Percentiles rank a stretch among this genome's conserved stretches.
phyloP scores from a whole-genome alignment of 2,329 filamentous ascomycete genomes.

The Sporothrix pseudoabietina region DNA sequence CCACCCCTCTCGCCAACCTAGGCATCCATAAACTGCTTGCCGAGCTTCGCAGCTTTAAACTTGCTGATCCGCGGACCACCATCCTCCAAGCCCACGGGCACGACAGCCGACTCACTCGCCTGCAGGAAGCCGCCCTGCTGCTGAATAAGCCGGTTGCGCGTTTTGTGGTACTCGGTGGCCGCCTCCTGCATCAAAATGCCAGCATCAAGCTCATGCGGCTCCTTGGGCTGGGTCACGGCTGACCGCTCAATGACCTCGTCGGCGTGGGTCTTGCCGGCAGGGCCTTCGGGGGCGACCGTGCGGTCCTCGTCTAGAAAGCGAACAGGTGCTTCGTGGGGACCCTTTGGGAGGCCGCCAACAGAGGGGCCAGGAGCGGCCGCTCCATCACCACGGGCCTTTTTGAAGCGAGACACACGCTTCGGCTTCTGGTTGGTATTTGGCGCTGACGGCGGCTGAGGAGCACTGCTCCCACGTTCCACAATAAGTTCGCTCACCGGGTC shows the following conservation, averaged over 20 bases:
- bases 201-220: conserved; percentile 70
- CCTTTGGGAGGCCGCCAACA: conserved; percentile 40
- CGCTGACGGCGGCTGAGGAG: not conserved
- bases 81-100: conserved; percentile 68
- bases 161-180: conserved; percentile 77
- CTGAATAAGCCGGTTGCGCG: conserved; percentile 81
- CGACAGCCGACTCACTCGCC: conserved; percentile 67
- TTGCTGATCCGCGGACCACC: conserved; percentile 67
- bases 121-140: conserved; percentile 79
- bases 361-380: not conserved
- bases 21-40: conserved; percentile 25
- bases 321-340: conserved; percentile 49
- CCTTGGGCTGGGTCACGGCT: conserved; percentile 40
- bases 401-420: conserved; percentile 57
- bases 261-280: conserved; percentile 60
- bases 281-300: conserved; percentile 45
- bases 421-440: conserved; percentile 29
- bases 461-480: conserved; percentile 38
- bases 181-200: conserved; percentile 74
- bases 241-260: conserved; percentile 61
- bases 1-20: not conserved
- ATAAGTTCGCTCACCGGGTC: conserved; percentile 36
- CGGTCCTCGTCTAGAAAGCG: conserved; percentile 46
- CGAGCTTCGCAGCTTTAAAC: conserved; percentile 70
- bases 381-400: conserved; percentile 44